phyloP scores from a whole-genome alignment of 805 yeast species.

The Clavispora vitiphila region DNA sequence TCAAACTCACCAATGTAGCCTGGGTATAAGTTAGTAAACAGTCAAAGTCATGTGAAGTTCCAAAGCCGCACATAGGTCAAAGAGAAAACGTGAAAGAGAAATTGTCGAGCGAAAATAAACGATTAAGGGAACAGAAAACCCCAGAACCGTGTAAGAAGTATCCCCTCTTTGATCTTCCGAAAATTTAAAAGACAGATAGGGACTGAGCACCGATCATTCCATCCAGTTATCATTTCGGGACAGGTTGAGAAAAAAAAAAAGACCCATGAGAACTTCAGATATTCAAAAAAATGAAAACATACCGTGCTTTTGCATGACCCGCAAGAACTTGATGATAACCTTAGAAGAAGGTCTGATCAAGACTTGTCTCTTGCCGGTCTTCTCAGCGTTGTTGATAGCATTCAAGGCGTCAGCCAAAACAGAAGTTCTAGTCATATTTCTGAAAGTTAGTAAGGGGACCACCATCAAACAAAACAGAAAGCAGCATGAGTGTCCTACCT shows the following conservation, averaged over 20 bases:
- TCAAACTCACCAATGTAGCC: conserved; percentile 33
- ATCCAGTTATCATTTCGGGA: conserved; percentile 99
- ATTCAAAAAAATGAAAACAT: conserved; percentile 4
- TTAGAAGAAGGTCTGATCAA: conserved; percentile 34
- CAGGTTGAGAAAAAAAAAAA: neutral
- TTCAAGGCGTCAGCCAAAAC: conserved; percentile 34
- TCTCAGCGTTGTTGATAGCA: conserved; percentile 34
- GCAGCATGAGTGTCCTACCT: conserved; percentile 20
- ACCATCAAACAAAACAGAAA: conserved; percentile 17
- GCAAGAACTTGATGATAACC: conserved; percentile 29
- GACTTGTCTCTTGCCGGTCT: conserved; percentile 34
- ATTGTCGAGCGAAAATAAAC: conserved; percentile 70
- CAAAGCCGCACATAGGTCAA: neutral
- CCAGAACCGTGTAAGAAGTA: conserved; percentile 64
- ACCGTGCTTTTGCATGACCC: conserved; percentile 31
- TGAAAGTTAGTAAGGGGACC: conserved; percentile 12
- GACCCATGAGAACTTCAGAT: conserved; percentile 1
- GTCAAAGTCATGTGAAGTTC: neutral
- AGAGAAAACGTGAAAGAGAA: neutral
- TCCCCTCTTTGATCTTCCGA: conserved; percentile 74
- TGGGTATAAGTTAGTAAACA: conserved; percentile 17
- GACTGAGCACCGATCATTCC: conserved; percentile 83
- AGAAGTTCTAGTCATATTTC: conserved; percentile 29
- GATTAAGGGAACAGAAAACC: conserved; percentile 35
- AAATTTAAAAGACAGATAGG: conserved; percentile 96